Conservation (phyloP, 352 stramenopile species). For the Pythium oligandrum region DNA sequence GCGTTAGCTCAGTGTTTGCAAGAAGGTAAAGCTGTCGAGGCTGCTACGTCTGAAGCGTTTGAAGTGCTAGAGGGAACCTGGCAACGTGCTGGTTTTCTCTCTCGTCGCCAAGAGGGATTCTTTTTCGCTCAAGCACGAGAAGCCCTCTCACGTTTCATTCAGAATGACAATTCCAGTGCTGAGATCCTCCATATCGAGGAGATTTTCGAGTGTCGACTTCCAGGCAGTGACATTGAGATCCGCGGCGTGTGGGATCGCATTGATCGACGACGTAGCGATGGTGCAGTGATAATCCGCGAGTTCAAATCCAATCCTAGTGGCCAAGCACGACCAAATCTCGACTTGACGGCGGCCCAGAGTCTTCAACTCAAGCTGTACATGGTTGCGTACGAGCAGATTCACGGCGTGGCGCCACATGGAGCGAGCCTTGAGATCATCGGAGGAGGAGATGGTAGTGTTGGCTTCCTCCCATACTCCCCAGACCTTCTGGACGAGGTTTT, state of each 20-base stretch:
- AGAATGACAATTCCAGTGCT: slow-evolving; percentile 6
- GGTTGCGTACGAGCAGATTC: slow-evolving; percentile 62
- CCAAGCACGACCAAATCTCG: slow-evolving; percentile 35
- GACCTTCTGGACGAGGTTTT: slow-evolving; percentile 29
- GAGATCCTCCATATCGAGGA: slow-evolving; percentile 59
- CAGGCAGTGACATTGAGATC: slow-evolving; percentile 42
- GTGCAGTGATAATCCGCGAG: slow-evolving; percentile 56
- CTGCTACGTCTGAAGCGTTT: neutral
- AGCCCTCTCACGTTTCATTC: neutral
- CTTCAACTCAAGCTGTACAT: slow-evolving; percentile 83
- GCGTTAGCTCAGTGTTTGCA: slow-evolving; percentile 26
- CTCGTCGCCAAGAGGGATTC: slow-evolving; percentile 19
- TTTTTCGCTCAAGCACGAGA: slow-evolving; percentile 27
- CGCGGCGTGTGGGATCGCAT: slow-evolving; percentile 78
- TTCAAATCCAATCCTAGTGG: slow-evolving; percentile 81
- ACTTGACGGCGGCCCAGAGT: slow-evolving; percentile 50
- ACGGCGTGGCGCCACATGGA: slow-evolving; percentile 43
- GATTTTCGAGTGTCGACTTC: slow-evolving; percentile 48
- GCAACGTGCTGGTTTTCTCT: slow-evolving; percentile 12
- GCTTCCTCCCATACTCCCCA: slow-evolving; percentile 37
- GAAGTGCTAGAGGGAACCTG: slow-evolving; percentile 4
- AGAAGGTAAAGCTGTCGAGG: neutral
- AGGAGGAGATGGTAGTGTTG: slow-evolving; percentile 15
- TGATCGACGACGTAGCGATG: slow-evolving; percentile 25
- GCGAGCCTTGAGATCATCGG: slow-evolving; percentile 61